A percentile compares a stretch with the other conserved stretches of the same genome.
Evolutionary conservation across 1,139 yeast species (phyloP).

Genomic region (Protomyces inouyei): DNA sequence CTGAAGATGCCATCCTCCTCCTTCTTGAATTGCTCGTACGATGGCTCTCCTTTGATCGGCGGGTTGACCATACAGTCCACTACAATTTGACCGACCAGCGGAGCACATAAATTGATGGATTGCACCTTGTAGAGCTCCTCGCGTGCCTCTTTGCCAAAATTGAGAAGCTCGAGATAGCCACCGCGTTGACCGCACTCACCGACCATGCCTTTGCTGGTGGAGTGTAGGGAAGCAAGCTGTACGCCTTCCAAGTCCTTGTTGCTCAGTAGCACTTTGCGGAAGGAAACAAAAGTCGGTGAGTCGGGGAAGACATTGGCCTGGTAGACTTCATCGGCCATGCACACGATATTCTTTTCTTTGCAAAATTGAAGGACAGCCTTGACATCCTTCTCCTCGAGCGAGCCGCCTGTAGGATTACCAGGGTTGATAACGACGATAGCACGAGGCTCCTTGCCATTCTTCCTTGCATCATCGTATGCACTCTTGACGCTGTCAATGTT

Average conservation of each 20-base stretch:
- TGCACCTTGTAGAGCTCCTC: conserved; percentile 76
- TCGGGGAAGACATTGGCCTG: conserved; percentile 77
- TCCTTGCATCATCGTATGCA: conserved; percentile 51
- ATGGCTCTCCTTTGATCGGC: conserved; percentile 68
- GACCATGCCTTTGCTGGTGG: conserved; percentile 91
- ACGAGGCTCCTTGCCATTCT: conserved; percentile 59
- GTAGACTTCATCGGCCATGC: conserved; percentile 97
- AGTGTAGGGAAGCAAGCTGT: conserved; percentile 87
- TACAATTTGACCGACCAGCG: conserved; percentile 87
- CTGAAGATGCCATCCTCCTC: conserved; percentile 61
- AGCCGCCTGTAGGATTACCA: conserved; percentile 95
- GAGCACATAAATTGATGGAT: conserved; percentile 86
- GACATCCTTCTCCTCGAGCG: conserved; percentile 61
- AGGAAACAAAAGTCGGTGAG: conserved; percentile 44
- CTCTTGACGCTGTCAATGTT: conserved; percentile 60
- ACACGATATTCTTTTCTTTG: conserved; percentile 73
- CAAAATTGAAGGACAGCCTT: conserved; percentile 68
- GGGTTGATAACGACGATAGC: conserved; percentile 93
- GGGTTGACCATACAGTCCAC: conserved; percentile 93
- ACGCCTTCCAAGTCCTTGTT: conserved; percentile 59
- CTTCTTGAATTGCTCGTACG: conserved; percentile 59
- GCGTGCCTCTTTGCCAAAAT: conserved; percentile 65
- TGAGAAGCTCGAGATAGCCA: conserved; percentile 92
- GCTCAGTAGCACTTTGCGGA: conserved; percentile 42
- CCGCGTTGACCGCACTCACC: conserved; percentile 99